Conservation (phyloP, 2,329 filamentous ascomycete species). For the Zymoseptoria tritici region DNA sequence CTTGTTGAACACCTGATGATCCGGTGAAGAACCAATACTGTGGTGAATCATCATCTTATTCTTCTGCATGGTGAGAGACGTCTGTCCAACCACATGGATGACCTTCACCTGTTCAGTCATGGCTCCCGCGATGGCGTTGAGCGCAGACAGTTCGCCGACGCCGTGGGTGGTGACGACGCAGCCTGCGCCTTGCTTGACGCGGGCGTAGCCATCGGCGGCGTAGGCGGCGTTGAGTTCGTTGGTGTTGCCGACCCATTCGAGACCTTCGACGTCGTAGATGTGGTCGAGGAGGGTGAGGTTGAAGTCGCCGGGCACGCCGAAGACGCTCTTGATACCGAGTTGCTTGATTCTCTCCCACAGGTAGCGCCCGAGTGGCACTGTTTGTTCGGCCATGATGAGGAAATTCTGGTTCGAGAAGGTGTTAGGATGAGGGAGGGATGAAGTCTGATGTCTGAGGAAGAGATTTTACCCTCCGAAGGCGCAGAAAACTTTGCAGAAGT, state of each 20-base stretch:
- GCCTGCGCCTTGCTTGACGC: constrained; percentile 45
- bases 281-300: constrained; percentile 40
- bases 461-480: neutral
- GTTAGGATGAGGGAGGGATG: neutral
- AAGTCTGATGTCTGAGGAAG: neutral
- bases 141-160: constrained; percentile 45
- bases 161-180: constrained; percentile 53
- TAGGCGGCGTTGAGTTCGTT: constrained; percentile 55
- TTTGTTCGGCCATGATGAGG: constrained; percentile 7
- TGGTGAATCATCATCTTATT: constrained; percentile 41
- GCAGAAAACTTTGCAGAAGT: neutral
- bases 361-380: constrained; percentile 36
- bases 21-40: constrained; percentile 35
- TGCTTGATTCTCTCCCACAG: constrained; percentile 38
- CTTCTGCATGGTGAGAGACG: constrained; percentile 35
- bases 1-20: constrained; percentile 37
- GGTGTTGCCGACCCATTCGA: constrained; percentile 45
- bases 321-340: constrained; percentile 35
- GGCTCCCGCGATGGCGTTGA: constrained; percentile 40
- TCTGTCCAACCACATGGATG: constrained; percentile 42
- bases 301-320: constrained; percentile 42
- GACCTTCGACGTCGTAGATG: constrained; percentile 33
- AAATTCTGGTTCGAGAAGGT: neutral
- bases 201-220: constrained; percentile 51
- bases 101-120: constrained; percentile 39